A percentile compares a stretch with the other conserved stretches of the same genome.
These are phyloP conservation scores for Dorcoceras hygrometricum DNA, from an alignment of 257 asterid species.

Conservation along the genomic window DNA sequence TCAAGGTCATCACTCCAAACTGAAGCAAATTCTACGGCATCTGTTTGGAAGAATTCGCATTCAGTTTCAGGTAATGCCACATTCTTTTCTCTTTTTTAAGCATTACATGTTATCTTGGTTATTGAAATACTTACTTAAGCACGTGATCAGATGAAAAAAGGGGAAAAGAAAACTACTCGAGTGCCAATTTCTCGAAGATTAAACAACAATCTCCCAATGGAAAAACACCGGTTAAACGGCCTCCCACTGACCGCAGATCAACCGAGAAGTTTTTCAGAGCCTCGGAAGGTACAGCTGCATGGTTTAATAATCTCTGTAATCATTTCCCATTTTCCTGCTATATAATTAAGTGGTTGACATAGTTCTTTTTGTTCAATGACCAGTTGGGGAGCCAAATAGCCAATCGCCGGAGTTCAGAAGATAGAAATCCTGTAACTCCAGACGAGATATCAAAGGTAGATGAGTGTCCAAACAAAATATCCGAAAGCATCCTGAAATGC, in stretches of 20 bases:
- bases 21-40: conserved; percentile 32
- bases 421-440: conserved; percentile 26
- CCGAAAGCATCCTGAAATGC: conserved; percentile 79
- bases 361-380: conserved; percentile 14
- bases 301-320: not conserved
- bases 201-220: conserved; percentile 42
- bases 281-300: conserved; percentile 49
- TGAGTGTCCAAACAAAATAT: conserved; percentile 61
- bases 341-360: conserved; percentile 11
- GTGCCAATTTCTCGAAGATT: conserved; percentile 37
- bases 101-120: not conserved
- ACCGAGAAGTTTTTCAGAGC: conserved; percentile 42
- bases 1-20: conserved; percentile 40
- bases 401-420: conserved; percentile 35
- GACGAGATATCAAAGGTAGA: conserved; percentile 30
- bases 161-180: conserved; percentile 57
- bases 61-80: conserved; percentile 40
- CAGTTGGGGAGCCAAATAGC: conserved; percentile 43
- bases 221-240: conserved; percentile 53
- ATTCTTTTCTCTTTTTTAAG: not conserved
- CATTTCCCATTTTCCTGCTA: not conserved
- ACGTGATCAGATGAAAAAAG: conserved; percentile 42
- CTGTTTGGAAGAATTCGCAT: conserved; percentile 29
- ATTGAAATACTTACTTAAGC: not conserved
- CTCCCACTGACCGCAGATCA: conserved; percentile 35